Conservation (phyloP, 306 rosid species). For the Rosa persica region DNA sequence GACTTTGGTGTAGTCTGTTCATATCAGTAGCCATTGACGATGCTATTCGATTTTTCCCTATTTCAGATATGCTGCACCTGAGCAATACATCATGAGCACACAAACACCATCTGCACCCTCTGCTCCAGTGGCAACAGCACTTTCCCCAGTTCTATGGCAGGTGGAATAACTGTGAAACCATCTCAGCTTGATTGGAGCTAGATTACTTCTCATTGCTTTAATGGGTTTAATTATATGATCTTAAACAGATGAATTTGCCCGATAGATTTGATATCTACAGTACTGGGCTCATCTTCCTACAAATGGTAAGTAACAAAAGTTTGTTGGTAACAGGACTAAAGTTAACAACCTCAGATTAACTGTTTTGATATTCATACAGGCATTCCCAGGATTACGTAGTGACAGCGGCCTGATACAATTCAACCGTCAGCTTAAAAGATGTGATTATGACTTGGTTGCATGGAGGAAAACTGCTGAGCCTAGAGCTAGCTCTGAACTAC, state of each 20-base stretch:
- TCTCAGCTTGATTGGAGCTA: slow-evolving; percentile 16
- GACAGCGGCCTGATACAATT: slow-evolving; percentile 85
- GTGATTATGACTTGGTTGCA: slow-evolving; percentile 82
- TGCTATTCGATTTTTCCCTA: slow-evolving; percentile 11
- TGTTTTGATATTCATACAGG: slow-evolving; percentile 45
- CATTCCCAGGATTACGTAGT: slow-evolving; percentile 64
- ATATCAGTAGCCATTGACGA: neutral
- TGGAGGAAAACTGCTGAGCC: slow-evolving; percentile 75
- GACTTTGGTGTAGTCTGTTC: neutral
- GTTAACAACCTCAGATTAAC: neutral
- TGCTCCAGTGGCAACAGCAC: slow-evolving; percentile 94
- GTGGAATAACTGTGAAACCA: slow-evolving; percentile 33
- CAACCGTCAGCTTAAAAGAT: slow-evolving; percentile 86
- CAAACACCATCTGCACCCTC: slow-evolving; percentile 98
- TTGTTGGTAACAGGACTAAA: neutral
- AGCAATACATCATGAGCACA: slow-evolving; percentile 98
- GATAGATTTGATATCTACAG: slow-evolving; percentile 94
- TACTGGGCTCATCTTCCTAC: slow-evolving; percentile 88
- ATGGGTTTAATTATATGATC: slow-evolving; percentile 29
- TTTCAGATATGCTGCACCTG: slow-evolving; percentile 91
- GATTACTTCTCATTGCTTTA: slow-evolving; percentile 23
- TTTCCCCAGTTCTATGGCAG: slow-evolving; percentile 99
- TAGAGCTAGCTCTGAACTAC: slow-evolving; percentile 63
- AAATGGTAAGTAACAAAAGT: slow-evolving; percentile 65
- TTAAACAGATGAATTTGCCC: slow-evolving; percentile 81